These are phyloP conservation scores for Solanum habrochaites DNA, from an alignment of 257 asterid species.

Conservation along the genomic window DNA sequence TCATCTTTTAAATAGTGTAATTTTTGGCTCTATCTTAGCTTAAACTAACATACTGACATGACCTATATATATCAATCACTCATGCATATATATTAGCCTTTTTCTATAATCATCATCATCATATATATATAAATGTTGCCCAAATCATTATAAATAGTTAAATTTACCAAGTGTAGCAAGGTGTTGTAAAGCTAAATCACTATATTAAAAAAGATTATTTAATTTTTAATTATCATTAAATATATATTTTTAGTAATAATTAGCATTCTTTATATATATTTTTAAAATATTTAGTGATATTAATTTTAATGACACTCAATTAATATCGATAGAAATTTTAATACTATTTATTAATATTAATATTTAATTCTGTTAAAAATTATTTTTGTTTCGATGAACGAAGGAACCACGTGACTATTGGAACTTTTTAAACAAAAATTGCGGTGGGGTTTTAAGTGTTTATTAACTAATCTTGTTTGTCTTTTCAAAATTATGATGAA, in stretches of 20 bases:
- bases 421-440: not conserved
- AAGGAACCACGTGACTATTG: not conserved
- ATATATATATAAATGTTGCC: not conserved
- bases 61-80: not conserved
- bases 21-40: not conserved
- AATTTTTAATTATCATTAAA: too few relatives aligned
- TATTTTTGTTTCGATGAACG: accelerated
- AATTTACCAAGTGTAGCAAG: not conserved
- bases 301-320: accelerated
- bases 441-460: not conserved
- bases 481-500: not conserved
- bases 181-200: not conserved
- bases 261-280: too few relatives aligned
- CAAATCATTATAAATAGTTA: not conserved
- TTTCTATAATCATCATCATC: not conserved
- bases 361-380: too few relatives aligned
- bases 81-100: not conserved
- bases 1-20: not conserved
- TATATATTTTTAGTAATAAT: too few relatives aligned
- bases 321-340: too few relatives aligned
- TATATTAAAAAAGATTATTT: too few relatives aligned
- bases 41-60: not conserved
- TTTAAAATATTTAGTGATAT: too few relatives aligned
- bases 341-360: too few relatives aligned
- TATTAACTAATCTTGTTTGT: not conserved